These are phyloP conservation scores for Fomes fomentarius DNA, from an alignment of 1,284 basidiomycete species.

Conservation along the genomic window DNA sequence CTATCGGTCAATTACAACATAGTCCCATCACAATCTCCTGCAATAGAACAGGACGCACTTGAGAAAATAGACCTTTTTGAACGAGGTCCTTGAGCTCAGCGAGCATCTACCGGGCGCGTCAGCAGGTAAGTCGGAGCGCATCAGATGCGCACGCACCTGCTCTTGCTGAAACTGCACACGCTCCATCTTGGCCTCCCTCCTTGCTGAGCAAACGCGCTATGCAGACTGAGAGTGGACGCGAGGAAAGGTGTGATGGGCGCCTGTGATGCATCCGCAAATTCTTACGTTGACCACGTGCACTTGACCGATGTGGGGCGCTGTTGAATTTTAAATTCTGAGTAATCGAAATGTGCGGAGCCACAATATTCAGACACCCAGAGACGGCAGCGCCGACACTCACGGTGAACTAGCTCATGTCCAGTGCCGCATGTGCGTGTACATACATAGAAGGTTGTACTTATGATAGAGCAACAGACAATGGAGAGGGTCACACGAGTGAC, in stretches of 20 bases:
- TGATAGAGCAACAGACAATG: neutral
- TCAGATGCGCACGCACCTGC: constrained; percentile 52
- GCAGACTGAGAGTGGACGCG: neutral
- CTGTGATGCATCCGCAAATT: constrained; percentile 12
- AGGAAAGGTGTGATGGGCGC: constrained; percentile 15
- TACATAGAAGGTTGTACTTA: neutral
- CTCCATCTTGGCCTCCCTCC: constrained; percentile 68
- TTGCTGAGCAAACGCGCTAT: too few species aligned
- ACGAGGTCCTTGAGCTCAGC: constrained; percentile 94
- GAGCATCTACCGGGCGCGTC: constrained; percentile 66
- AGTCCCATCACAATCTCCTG: neutral
- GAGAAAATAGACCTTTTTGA: constrained; percentile 85
- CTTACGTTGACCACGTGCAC: constrained; percentile 15
- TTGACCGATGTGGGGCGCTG: neutral
- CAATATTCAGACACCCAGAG: neutral
- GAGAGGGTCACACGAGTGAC: neutral
- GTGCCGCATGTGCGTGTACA: too few species aligned
- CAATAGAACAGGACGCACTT: constrained; percentile 49
- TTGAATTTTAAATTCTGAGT: too few species aligned
- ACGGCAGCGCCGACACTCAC: too few species aligned
- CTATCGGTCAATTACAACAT: constrained; percentile 24
- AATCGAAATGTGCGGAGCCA: constrained; percentile 4
- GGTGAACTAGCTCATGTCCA: neutral
- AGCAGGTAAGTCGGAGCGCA: neutral
- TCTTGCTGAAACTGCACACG: constrained; percentile 95